These are phyloP conservation scores for Talaromyces marneffei DNA, from an alignment of 2,329 filamentous ascomycete species.

Conservation along the genomic window DNA sequence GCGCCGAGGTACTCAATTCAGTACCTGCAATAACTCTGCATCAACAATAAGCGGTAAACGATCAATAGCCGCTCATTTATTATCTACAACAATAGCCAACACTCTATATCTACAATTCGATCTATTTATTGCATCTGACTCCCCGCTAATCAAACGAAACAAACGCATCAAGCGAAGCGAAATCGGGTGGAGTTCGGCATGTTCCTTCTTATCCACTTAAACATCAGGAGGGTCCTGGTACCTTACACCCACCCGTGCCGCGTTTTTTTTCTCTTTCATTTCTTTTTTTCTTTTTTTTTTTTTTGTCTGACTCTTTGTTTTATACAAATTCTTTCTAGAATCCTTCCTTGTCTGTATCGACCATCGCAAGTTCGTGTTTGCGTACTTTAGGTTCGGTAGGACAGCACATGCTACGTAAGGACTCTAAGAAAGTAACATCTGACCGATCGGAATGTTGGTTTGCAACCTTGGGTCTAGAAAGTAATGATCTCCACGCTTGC, in stretches of 20 bases:
- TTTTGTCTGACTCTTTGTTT: not conserved
- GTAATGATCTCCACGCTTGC: not conserved
- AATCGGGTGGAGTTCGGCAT: not conserved
- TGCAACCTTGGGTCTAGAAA: not conserved
- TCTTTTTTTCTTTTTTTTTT: not conserved
- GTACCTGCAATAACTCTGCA: not conserved
- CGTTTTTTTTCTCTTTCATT: not conserved
- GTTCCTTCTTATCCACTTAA: not conserved
- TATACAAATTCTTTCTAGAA: slow-evolving; percentile 15
- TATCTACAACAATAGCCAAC: not conserved
- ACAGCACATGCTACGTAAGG: not conserved
- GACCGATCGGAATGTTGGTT: not conserved
- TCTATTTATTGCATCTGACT: not conserved
- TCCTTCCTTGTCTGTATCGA: slow-evolving; percentile 14
- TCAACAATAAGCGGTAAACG: not conserved
- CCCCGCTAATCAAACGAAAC: not conserved
- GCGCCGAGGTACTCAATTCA: not conserved
- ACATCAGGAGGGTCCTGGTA: not conserved
- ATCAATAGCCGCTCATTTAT: not conserved
- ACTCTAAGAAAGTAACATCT: not conserved
- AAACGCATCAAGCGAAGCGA: not conserved
- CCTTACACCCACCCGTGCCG: not conserved
- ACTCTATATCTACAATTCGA: not conserved
- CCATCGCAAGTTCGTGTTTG: not conserved
- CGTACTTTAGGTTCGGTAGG: not conserved